phyloP scores from a whole-genome alignment of 2,329 filamentous ascomycete species.

The Blastomyces emzantsi region DNA sequence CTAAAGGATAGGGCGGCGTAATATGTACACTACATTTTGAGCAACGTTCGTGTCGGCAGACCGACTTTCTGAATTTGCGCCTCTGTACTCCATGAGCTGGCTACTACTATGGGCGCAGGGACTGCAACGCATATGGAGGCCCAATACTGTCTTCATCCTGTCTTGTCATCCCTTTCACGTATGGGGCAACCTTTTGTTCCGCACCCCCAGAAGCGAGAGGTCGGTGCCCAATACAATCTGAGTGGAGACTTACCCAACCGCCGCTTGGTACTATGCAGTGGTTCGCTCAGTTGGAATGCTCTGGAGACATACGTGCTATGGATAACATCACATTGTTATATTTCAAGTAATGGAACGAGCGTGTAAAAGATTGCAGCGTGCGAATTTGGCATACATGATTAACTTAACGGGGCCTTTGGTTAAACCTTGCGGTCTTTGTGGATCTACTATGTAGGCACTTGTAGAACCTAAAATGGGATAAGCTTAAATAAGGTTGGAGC shows the following conservation, averaged over 20 bases:
- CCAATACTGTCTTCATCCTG: background rate
- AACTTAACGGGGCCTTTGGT: too few relatives aligned
- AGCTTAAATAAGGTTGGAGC: background rate
- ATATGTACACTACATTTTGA: background rate
- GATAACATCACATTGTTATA: background rate
- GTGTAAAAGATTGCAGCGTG: too few relatives aligned
- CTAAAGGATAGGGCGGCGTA: background rate
- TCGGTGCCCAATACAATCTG: background rate
- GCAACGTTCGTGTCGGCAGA: background rate
- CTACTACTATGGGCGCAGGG: too few relatives aligned
- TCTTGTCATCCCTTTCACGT: background rate
- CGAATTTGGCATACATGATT: too few relatives aligned
- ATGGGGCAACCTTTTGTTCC: background rate
- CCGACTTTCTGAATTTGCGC: background rate
- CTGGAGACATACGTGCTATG: background rate
- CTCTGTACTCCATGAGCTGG: background rate
- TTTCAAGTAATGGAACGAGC: background rate
- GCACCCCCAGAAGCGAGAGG: background rate
- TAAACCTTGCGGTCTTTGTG: too few relatives aligned
- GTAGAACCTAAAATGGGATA: background rate
- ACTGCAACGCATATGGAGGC: background rate
- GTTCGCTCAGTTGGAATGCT: background rate
- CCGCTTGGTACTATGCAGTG: background rate
- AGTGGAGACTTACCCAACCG: background rate
- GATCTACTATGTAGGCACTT: too few relatives aligned